Percentiles rank a stretch among this genome's conserved stretches.
phyloP scores from a whole-genome alignment of 106 monocot species.

The Platanthera zijinensis region DNA sequence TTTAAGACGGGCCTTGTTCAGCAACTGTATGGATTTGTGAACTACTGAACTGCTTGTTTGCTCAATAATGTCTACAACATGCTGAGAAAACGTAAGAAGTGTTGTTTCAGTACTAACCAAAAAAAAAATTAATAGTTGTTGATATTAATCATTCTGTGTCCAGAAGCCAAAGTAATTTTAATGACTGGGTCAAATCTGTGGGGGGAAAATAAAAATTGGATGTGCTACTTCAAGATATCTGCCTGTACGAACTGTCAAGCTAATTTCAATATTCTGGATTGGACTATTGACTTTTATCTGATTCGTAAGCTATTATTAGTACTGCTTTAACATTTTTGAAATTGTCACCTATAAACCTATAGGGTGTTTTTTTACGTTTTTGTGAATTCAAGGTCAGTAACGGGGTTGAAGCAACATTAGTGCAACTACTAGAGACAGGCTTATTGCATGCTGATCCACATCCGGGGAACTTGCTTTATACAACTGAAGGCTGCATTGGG shows the following conservation, averaged over 20 bases:
- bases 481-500: constrained; percentile 74
- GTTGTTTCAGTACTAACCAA: not conserved
- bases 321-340: not conserved
- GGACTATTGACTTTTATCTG: not conserved
- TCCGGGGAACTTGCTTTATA: constrained; percentile 88
- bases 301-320: not conserved
- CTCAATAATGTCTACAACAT: not conserved
- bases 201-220: not conserved
- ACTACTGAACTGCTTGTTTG: not conserved
- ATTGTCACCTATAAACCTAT: not conserved
- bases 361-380: not conserved
- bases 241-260: not conserved
- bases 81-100: not conserved
- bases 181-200: not conserved
- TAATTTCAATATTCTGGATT: not conserved
- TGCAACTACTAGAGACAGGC: constrained; percentile 90
- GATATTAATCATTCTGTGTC: not conserved
- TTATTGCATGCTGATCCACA: constrained; percentile 94
- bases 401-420: constrained; percentile 77
- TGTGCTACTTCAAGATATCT: not conserved
- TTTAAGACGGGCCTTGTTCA: too few relatives aligned
- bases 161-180: not conserved
- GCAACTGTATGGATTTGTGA: too few relatives aligned
- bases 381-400: constrained; percentile 63
- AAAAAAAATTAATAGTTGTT: not conserved